Evolutionary conservation across 2,329 filamentous ascomycete species (phyloP), one percentile per base, ranked within the genome.

Genomic region (Trichoderma sp.): DNA sequence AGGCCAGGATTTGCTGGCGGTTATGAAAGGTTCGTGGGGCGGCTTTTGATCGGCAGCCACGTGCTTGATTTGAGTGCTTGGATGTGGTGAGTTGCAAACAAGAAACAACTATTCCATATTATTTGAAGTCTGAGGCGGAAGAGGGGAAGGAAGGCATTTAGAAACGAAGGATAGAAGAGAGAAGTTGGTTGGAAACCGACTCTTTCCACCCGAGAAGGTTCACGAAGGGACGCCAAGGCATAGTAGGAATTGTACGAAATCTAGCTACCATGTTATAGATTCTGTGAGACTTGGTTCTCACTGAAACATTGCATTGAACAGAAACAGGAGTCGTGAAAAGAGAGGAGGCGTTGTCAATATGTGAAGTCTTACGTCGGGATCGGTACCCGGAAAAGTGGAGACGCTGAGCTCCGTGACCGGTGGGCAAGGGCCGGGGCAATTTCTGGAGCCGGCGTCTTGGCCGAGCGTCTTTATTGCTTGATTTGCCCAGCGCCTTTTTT

Each of bases 311-410:
- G 18, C 35, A 45, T 62, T 63, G 59, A 6, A 33, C 18, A 24
- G 3, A 62, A 7, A 12, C 2, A 62, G n/a, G 18, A 62, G 24
- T 4, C 11, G 18, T 21, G 27, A 72, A 3, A 11, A 14, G 14
- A n/a, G 18, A 53, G 9, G 11, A 6, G 29, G 3, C 1, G 60
- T 18, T 38, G 69, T 21, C 31, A 29, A 38, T 65, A 53, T 73
- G 29, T 50, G 38, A 18, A 29, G 60, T 65, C 31, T 21, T 27
- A 18, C 21, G 29, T 66, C 71, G 71, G 71, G 71, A 18, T 45
- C 63, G 71, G 71, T 67, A 74, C 71, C 71, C 71, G 63, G 71
- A 73, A 56, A 73, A 74, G 71, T 74, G 71, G 71, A 67, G 63
- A 74, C 3, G 9, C 14, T 4, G 41, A 50, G 50, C 63, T 73